Percentiles rank a stretch among this genome's conserved stretches.
Conservation (phyloP, 768 basidiomycete genomes). For the Russula dissimulans region DNA sequence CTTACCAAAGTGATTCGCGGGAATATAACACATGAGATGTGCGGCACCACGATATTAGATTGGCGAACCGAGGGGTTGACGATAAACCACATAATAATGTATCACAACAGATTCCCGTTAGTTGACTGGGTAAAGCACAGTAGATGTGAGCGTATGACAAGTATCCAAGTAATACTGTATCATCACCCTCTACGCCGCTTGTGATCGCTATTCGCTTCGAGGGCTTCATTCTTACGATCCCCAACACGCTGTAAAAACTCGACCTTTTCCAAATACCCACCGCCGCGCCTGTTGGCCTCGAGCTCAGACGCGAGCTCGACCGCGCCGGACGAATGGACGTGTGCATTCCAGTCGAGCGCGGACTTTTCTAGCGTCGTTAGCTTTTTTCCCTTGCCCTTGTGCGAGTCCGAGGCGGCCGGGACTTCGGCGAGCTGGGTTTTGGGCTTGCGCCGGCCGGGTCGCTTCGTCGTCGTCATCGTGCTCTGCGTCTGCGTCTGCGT, state of each 20-base stretch:
- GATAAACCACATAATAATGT: too few species aligned
- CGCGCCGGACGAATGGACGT: slow-evolving; percentile 38
- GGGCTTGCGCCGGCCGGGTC: slow-evolving; percentile 59
- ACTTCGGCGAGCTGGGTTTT: slow-evolving; percentile 47
- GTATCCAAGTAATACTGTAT: too few species aligned
- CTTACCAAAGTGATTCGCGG: too few species aligned
- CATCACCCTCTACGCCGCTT: slow-evolving; percentile 35
- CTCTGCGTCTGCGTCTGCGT: too few species aligned
- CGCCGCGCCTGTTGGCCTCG: slow-evolving; percentile 61
- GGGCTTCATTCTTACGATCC: slow-evolving; percentile 54
- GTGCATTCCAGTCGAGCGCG: slow-evolving; percentile 75
- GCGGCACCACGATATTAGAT: too few species aligned
- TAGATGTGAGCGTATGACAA: too few species aligned
- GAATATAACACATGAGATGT: too few species aligned
- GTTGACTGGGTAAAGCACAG: too few species aligned
- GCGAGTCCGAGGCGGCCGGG: slow-evolving; percentile 34
- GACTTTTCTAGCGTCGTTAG: slow-evolving; percentile 80
- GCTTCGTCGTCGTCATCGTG: slow-evolving; percentile 25
- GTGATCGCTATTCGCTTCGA: slow-evolving; percentile 46
- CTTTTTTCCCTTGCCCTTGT: slow-evolving; percentile 51
- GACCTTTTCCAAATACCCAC: slow-evolving; percentile 78
- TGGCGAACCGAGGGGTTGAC: too few species aligned
- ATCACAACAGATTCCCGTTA: too few species aligned
- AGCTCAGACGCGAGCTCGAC: slow-evolving; percentile 55
- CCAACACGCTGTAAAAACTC: slow-evolving; percentile 75